These are phyloP conservation scores for Elsinoe ampelina DNA, from an alignment of 2,329 filamentous ascomycete species.

Conservation along the genomic window DNA sequence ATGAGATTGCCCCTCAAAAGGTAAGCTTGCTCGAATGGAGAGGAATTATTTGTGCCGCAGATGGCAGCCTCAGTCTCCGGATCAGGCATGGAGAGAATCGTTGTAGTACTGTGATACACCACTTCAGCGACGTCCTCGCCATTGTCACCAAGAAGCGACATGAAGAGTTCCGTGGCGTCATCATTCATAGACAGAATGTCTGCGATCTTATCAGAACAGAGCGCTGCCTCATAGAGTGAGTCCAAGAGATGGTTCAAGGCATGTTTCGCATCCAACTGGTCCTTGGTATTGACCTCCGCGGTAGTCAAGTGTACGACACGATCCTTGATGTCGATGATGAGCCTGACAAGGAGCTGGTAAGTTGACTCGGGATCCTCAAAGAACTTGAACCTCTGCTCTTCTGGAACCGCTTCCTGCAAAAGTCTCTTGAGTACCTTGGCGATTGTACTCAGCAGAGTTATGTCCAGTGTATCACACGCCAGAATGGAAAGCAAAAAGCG, in stretches of 20 bases:
- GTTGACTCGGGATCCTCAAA: neutral
- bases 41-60: neutral
- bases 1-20: neutral
- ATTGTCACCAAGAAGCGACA: neutral
- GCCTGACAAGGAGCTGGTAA: neutral
- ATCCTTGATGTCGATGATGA: neutral
- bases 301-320: neutral
- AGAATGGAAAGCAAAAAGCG: neutral
- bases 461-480: neutral
- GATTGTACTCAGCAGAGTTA: too few relatives aligned
- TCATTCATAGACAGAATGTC: neutral
- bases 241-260: neutral
- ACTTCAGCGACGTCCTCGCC: neutral
- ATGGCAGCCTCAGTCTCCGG: neutral
- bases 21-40: neutral
- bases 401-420: neutral
- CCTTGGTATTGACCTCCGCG: too few relatives aligned
- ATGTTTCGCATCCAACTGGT: neutral
- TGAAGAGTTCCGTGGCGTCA: neutral
- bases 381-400: neutral
- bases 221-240: neutral
- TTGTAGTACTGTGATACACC: neutral
- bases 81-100: neutral
- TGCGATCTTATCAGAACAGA: constrained; percentile 1
- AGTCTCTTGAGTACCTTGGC: too few relatives aligned